A percentile compares a stretch with the other conserved stretches of the same genome.
These are phyloP conservation scores for Wickerhamomyces sp. DNA, from an alignment of 1,139 yeast genomes.

Conservation along the genomic window DNA sequence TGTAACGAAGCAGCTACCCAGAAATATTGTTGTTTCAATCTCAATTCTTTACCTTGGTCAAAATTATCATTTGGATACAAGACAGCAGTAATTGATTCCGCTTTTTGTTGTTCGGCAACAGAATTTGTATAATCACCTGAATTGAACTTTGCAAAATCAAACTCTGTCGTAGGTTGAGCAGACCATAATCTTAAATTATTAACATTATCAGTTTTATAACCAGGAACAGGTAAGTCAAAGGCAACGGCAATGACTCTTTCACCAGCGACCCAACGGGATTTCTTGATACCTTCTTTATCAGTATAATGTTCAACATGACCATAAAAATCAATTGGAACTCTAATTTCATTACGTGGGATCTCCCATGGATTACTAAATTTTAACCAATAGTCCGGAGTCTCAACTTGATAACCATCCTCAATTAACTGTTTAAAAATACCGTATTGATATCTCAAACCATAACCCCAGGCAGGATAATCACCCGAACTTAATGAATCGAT, in stretches of 20 bases:
- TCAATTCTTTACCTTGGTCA: slow-evolving; percentile 83
- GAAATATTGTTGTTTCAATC: slow-evolving; percentile 93
- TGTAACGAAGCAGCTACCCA: slow-evolving; percentile 95
- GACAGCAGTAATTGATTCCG: slow-evolving; percentile 89
- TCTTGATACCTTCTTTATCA: slow-evolving; percentile 46
- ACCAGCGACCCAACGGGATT: slow-evolving; percentile 77
- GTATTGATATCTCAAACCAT: slow-evolving; percentile 87
- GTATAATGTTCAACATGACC: slow-evolving; percentile 68
- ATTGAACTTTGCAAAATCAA: slow-evolving; percentile 88
- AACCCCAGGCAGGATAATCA: slow-evolving; percentile 95
- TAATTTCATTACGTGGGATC: slow-evolving; percentile 79
- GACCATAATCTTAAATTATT: slow-evolving; percentile 91
- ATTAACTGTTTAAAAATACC: slow-evolving; percentile 92
- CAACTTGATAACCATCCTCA: slow-evolving; percentile 90
- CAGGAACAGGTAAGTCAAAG: slow-evolving; percentile 93
- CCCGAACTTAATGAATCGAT: slow-evolving; percentile 84
- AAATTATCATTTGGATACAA: slow-evolving; percentile 91
- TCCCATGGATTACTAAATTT: slow-evolving; percentile 91
- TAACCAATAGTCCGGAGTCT: slow-evolving; percentile 92
- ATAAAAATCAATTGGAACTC: slow-evolving; percentile 88
- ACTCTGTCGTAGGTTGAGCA: slow-evolving; percentile 84
- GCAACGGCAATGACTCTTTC: slow-evolving; percentile 88
- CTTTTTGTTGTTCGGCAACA: slow-evolving; percentile 78
- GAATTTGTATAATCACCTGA: slow-evolving; percentile 88
- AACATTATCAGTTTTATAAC: slow-evolving; percentile 77